These are phyloP conservation scores for Apiotrichum domesticum DNA, from an alignment of 1,284 basidiomycete species.

Conservation along the genomic window DNA sequence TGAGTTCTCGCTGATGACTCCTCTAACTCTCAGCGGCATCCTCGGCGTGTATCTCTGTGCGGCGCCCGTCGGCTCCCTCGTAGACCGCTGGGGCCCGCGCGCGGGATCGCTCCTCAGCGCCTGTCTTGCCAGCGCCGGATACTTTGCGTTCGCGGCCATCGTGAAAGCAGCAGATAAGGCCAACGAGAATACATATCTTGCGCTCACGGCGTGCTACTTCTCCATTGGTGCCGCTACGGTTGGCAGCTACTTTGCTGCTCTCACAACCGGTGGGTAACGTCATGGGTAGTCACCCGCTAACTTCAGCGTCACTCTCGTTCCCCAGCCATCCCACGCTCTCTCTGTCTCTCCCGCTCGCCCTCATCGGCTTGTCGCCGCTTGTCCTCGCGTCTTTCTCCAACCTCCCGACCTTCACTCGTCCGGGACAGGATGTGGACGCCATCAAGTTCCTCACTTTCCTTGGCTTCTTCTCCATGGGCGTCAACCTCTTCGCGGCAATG, in stretches of 20 bases:
- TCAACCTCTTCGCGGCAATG: constrained; percentile 42
- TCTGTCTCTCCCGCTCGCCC: constrained; percentile 42
- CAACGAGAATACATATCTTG: constrained; percentile 24
- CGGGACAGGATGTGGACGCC: constrained; percentile 26
- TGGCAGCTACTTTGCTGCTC: constrained; percentile 44
- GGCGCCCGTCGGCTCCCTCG: constrained; percentile 42
- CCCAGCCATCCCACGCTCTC: constrained; percentile 43
- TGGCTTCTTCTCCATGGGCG: constrained; percentile 30
- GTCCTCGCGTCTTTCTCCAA: constrained; percentile 42
- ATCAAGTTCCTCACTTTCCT: constrained; percentile 40
- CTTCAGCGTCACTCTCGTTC: constrained; percentile 42
- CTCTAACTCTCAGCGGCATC: constrained; percentile 33
- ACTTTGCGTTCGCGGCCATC: constrained; percentile 37
- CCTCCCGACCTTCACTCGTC: constrained; percentile 21
- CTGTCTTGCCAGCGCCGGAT: constrained; percentile 33
- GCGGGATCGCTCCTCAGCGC: constrained; percentile 41
- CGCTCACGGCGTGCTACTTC: constrained; percentile 36
- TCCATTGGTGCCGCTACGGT: constrained; percentile 44
- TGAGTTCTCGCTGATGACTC: constrained; percentile 13
- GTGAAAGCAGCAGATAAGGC: constrained; percentile 10
- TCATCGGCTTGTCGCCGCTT: constrained; percentile 44
- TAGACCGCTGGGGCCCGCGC: constrained; percentile 43
- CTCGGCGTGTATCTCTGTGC: constrained; percentile 46
- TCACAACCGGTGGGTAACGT: constrained; percentile 35
- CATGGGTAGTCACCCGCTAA: neutral